Base-by-base conservation (phyloP, 495 filamentous ascomycete species). In the Daldinia decipiens region DNA sequence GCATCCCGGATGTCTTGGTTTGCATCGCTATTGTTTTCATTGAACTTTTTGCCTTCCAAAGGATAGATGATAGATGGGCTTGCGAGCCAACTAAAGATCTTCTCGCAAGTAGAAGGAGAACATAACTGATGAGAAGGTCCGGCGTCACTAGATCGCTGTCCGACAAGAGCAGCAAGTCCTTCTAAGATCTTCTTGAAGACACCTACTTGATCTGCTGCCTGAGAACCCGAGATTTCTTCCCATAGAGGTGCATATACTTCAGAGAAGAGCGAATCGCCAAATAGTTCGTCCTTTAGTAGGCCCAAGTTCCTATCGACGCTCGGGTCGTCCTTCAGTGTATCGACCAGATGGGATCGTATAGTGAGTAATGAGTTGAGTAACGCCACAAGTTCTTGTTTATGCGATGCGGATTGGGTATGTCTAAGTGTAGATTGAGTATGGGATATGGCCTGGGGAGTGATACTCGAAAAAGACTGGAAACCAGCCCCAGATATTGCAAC, bases 221-320 rank as follows among this genome's bases (percentile, higher is more conserved):
- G 71, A 52, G 59, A 66, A 19, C 39, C 51, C 12, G 63, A 65
- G 31, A 69, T 75, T 13, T 75, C 71, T 2, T 77, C 72, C 82
- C 82, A 83, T 15, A 79, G 67, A 15, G 77, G 78, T 1, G 80
- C 65, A 59, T 83, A 83, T 1, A 82, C 61, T 27, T 83, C 76
- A 53, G 77, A 67, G 47, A 82, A 82, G 40, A 83, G 62, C 0
- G 70, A 50, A 17, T 76, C 72, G 1, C 69, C 70, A 11, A 76
- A 74, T 38, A 76, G 58, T 2, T 75, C 71, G 43, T 74, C 75
- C 13, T 62, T 70, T 0, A 73, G 64, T 27, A 67, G 50, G 26
- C 32, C 36, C 0, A 27, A 13, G 34, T 40, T 59, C 11, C 50
- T 39, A 32, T 66, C 32, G 26, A 43, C 31, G 32, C 21, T 65